Evolutionary conservation across 805 yeast species (phyloP), one percentile per base, ranked within the genome.

Genomic region (Metschnikowia lochheadii): DNA sequence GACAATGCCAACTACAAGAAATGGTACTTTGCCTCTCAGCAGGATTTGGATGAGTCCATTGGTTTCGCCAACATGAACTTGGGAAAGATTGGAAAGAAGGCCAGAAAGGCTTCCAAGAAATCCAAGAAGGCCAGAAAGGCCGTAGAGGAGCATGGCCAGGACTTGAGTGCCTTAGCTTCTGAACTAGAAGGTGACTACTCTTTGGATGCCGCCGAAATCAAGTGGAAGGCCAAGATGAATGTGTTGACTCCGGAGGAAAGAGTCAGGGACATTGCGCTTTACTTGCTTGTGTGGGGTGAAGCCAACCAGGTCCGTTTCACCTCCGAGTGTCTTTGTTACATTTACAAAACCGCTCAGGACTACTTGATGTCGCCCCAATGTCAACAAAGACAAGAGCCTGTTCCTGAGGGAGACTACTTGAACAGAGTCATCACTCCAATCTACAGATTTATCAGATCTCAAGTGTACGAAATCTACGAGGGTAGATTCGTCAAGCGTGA

Each of bases 241-340:
- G 66, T 75, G 31, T 73, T 85, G 61, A 63, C 84, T 45, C 89
- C 94, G n/a, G 71, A 85, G 49, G 92, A 86, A 67, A 80, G 86
- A 70, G 91, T 86, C 49, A 82, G 91, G 71, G 90, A 87, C 57
- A 71, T 87, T 59, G 84, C 91, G 13, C 73, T 87, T 55, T 87
- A 86, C 71, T 73, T 87, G 54, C 75, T 87, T 61, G 70, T 85
- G 60, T 87, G 95, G 95, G 95, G 95, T 76, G 95, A 87, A 74
- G 91, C 94, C 34, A 87, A 87, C 71, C 94, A 87, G 76, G 96
- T 92, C 52, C 87, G 99, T 72, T 94, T 94, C 75, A 86, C 94
- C 50, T 80, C 86, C 6, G 82, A 78, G 55, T 80, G 87, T 73
- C 75, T 94, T 56, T 89, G 97, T 80, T 94, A 87, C 80, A 84